Evolutionary conservation across 192 early-diverging fungal genomes (phyloP).

Genomic region (Tieghemiomyces parasiticus): DNA sequence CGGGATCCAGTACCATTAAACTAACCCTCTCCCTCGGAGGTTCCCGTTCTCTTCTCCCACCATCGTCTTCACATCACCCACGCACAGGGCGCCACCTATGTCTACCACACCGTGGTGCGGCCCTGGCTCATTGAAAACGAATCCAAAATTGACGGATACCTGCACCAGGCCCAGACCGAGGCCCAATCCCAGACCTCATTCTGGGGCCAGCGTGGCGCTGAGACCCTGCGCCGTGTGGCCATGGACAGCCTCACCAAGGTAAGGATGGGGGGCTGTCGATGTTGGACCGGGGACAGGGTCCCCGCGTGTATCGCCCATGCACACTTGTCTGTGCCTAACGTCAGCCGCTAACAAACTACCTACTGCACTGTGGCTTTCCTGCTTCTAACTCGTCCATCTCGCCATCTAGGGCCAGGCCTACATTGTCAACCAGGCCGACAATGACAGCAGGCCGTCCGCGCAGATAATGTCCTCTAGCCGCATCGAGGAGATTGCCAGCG

Average conservation of each 20-base stretch:
- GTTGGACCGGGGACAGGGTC: neutral
- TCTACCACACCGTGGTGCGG: neutral
- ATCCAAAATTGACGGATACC: conserved; percentile 2
- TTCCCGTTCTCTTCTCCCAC: too few species aligned
- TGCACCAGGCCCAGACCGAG: neutral
- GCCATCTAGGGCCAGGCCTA: conserved; percentile 1
- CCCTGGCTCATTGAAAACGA: conserved; percentile 5
- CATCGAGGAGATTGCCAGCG: neutral
- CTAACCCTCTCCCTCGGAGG: too few species aligned
- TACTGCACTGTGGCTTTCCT: neutral
- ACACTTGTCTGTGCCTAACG: neutral
- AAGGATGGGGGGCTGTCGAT: neutral
- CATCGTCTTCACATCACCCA: too few species aligned
- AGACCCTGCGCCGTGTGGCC: conserved; percentile 2
- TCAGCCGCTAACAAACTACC: neutral
- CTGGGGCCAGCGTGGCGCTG: conserved; percentile 6
- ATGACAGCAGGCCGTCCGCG: neutral
- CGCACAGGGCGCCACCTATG: conserved; percentile 4
- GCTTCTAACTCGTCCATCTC: too few species aligned
- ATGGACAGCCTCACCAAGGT: neutral
- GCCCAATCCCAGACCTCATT: neutral
- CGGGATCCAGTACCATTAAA: too few species aligned
- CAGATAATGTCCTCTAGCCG: neutral
- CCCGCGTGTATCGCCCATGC: neutral
- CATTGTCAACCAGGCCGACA: neutral